Evolutionary conservation across 164 flowering plant species (phyloP), one percentile per base, ranked within the genome.

Genomic region (Nymphaea thermarum): DNA sequence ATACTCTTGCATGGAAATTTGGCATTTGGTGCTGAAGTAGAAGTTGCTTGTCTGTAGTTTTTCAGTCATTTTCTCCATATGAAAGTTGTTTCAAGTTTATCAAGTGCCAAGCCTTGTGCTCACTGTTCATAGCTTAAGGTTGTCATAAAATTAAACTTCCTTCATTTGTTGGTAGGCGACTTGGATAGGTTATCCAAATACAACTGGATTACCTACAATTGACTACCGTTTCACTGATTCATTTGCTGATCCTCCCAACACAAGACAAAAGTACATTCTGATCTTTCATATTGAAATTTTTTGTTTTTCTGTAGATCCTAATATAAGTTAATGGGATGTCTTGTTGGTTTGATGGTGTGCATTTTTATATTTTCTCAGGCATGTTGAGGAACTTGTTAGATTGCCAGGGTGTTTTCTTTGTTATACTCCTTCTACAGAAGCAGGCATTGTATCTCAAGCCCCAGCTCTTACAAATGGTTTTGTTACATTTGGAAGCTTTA

Each of bases 111-210:
- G 36, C 36, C 36, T 25, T 25, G 36, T 25, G 36, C 36, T 25
- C 36, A 25, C 36, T 25, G 36, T 25, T 25, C 36, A 25, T 25
- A 25, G 36, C 36, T 25, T 25, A 1, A 25, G 36, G 36, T 25
- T 25, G 36, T 25, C 36, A 25, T 25, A 25, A 25, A 25, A 25
- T 25, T 25, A 25, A 25, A 25, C 36, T 0, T 25, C 36, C 36
- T 25, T 25, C 36, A 25, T 25, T 25, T 25, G 36, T 25, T 25
- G 72, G 62, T 68, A 94, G 99, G 99, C 89, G 60, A 91, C 99
- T 61, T 94, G 99, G 99, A 92, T 94, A 74, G 99, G 99, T 64
- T 94, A 94, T 76, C 99, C 99, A 66, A 94, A 94, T 70, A 94
- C 98, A 62, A 94, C 98, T 67, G 99, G 99, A 67, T 82, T 94